Evolutionary conservation across 306 rosid genomes (phyloP).

Genomic region (Sicyos baderoa): DNA sequence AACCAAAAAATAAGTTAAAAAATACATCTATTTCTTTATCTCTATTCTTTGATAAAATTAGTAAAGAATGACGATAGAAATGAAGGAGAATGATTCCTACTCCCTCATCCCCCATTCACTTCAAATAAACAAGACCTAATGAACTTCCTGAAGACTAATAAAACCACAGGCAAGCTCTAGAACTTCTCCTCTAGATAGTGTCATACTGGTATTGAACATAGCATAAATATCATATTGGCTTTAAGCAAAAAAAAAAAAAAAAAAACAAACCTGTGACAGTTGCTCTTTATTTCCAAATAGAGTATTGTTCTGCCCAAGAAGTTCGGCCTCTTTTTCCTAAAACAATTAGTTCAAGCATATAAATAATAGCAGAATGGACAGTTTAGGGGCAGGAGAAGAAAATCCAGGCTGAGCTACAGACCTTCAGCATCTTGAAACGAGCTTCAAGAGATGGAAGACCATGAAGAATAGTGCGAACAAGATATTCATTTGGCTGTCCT

Average conservation of each 20-base stretch:
- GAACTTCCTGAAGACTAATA: background rate
- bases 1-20: background rate
- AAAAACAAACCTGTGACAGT: constrained; percentile 54
- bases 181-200: background rate
- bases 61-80: background rate
- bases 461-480: constrained; percentile 60
- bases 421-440: constrained; percentile 80
- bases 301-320: constrained; percentile 75
- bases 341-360: constrained; percentile 25
- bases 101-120: background rate
- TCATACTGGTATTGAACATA: background rate
- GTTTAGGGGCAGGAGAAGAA: constrained; percentile 18
- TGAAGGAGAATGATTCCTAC: background rate
- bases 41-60: background rate
- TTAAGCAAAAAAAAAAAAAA: background rate
- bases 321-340: constrained; percentile 84
- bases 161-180: background rate
- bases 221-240: background rate
- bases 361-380: constrained; percentile 4
- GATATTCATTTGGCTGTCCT: constrained; percentile 52
- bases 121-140: background rate
- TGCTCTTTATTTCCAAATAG: constrained; percentile 82
- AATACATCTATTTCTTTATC: background rate
- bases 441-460: constrained; percentile 84
- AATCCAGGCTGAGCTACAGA: constrained; percentile 29